phyloP scores from a whole-genome alignment of 352 stramenopile species.

The Globisporangium middletonii region DNA sequence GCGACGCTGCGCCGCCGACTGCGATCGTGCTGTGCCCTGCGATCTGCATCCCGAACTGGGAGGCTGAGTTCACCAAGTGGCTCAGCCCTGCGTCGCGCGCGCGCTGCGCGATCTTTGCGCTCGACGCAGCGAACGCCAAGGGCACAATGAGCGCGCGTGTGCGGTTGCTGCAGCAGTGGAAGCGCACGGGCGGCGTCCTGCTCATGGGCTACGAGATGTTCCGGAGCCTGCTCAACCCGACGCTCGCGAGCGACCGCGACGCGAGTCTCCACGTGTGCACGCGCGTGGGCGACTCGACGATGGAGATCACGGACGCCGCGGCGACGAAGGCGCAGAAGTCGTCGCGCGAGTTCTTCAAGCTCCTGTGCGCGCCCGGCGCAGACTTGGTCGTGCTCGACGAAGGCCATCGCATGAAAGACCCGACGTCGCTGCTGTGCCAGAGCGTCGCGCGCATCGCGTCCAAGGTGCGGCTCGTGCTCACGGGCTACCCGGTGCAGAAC shows the following conservation, averaged over 20 bases:
- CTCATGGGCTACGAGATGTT: conserved; percentile 91
- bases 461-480: conserved; percentile 86
- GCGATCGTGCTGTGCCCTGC: conserved; percentile 94
- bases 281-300: conserved; percentile 48
- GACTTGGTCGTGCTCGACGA: conserved; percentile 85
- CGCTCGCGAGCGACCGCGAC: conserved; percentile 29
- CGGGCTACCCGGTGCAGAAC: conserved; percentile 94
- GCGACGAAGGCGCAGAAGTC: conserved; percentile 47
- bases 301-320: conserved; percentile 55
- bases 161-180: conserved; percentile 67
- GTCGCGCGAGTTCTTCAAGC: conserved; percentile 36
- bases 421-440: conserved; percentile 78
- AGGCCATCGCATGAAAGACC: conserved; percentile 85
- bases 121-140: conserved; percentile 62
- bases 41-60: conserved; percentile 96
- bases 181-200: conserved; percentile 62
- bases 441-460: conserved; percentile 73
- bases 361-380: conserved; percentile 62
- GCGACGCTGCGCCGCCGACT: conserved; percentile 18
- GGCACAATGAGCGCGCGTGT: conserved; percentile 41
- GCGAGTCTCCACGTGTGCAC: conserved; percentile 59
- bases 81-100: conserved; percentile 55
- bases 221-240: conserved; percentile 73
- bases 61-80: conserved; percentile 97
- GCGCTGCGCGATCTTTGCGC: conserved; percentile 47